Evolutionary conservation across 345 rosid species (phyloP).

Genomic region (Pugionium dolabratum): DNA sequence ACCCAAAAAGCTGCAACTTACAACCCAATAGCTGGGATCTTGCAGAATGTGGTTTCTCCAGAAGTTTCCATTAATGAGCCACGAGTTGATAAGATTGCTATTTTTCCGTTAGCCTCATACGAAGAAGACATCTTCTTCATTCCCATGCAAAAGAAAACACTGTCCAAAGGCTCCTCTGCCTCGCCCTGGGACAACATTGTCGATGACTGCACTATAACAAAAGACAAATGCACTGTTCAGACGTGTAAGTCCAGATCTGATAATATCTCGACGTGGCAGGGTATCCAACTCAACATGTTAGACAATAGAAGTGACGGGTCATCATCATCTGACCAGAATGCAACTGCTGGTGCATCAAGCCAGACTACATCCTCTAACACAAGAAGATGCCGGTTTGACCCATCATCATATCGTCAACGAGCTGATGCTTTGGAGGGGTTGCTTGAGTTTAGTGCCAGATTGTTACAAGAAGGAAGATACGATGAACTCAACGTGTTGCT

Average conservation of each 20-base stretch:
- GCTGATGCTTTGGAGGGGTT: constrained; percentile 98
- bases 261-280: constrained; percentile 44
- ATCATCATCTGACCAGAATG: constrained; percentile 78
- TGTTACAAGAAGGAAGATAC: constrained; percentile 84
- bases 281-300: constrained; percentile 44
- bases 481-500: constrained; percentile 93
- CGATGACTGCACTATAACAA: constrained; percentile 62
- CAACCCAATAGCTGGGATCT: constrained; percentile 49
- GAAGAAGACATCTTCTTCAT: constrained; percentile 51
- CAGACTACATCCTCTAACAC: constrained; percentile 65
- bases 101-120: constrained; percentile 76
- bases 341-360: constrained; percentile 92
- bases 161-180: constrained; percentile 56
- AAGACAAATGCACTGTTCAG: constrained; percentile 82
- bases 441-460: constrained; percentile 96
- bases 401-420: constrained; percentile 86
- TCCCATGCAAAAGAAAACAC: constrained; percentile 39
- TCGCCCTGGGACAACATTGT: constrained; percentile 44
- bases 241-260: constrained; percentile 27
- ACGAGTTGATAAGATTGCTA: constrained; percentile 79
- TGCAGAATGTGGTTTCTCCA: constrained; percentile 59
- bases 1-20: constrained; percentile 23
- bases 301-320: constrained; percentile 66
- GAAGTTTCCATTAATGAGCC: constrained; percentile 90
- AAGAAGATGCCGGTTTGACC: constrained; percentile 64